Percentiles rank a stretch among this genome's conserved stretches.
phyloP scores from a whole-genome alignment of 768 basidiomycete species.

The Paxillus involutus region DNA sequence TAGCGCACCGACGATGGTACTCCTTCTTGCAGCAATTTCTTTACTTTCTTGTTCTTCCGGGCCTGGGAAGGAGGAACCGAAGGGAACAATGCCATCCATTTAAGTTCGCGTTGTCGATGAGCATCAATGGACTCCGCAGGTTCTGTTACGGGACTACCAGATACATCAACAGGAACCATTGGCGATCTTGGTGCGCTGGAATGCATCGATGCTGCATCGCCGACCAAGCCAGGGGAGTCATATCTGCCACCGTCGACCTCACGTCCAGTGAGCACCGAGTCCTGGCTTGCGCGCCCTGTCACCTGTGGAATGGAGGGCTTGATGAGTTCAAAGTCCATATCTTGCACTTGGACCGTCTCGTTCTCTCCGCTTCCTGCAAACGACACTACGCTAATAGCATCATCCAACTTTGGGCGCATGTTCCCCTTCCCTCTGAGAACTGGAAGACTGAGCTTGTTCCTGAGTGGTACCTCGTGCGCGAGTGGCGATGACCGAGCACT shows the following conservation, averaged over 20 bases:
- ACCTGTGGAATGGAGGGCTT: slow-evolving; percentile 53
- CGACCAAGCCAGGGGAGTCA: slow-evolving; percentile 22
- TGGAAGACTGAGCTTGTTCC: slow-evolving; percentile 68
- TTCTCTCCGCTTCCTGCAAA: slow-evolving; percentile 31
- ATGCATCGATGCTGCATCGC: slow-evolving; percentile 44
- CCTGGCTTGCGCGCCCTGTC: slow-evolving; percentile 50
- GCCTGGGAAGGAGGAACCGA: slow-evolving; percentile 59
- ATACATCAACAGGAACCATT: slow-evolving; percentile 13
- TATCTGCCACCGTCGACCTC: slow-evolving; percentile 17
- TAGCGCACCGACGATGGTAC: slow-evolving; percentile 85
- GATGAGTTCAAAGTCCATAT: slow-evolving; percentile 81
- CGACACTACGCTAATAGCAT: slow-evolving; percentile 26
- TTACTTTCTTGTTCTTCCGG: slow-evolving; percentile 77
- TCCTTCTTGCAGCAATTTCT: slow-evolving; percentile 70
- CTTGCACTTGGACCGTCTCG: slow-evolving; percentile 71
- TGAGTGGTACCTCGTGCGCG: slow-evolving; percentile 37
- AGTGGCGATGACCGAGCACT: slow-evolving; percentile 25
- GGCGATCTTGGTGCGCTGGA: slow-evolving; percentile 32
- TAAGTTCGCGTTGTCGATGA: slow-evolving; percentile 72
- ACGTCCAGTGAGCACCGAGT: slow-evolving; percentile 41
- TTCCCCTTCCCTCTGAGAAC: slow-evolving; percentile 50
- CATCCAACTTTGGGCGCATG: slow-evolving; percentile 29
- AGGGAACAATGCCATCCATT: slow-evolving; percentile 70
- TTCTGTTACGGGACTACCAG: background rate
- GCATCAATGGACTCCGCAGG: slow-evolving; percentile 40